Evolutionary conservation across 495 filamentous ascomycete genomes (phyloP), one percentile per base, ranked within the genome.

Genomic region (Xylaria telfairii): DNA sequence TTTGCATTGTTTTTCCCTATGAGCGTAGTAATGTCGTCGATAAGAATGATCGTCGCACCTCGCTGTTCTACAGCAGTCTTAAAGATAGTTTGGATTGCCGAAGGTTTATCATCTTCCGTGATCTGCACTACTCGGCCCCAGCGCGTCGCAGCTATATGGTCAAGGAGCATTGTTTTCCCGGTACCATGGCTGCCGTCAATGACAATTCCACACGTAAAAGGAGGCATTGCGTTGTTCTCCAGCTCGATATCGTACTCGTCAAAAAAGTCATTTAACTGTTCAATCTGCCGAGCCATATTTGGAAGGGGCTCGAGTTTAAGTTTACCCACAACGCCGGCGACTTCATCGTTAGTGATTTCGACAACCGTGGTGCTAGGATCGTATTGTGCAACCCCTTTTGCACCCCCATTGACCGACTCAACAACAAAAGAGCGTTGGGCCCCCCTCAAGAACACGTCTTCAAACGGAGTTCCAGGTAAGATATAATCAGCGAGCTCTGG

Each of bases 161-260:
- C 76, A 3, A 97, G 79, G 17, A 97, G 81, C 68, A 90, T 82
- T 19, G 88, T 90, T 78, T 96, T 97, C 3, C 94, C 94, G 0
- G 92, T 96, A 69, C 96, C 91, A 73, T 92, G 89, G 62, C 92
- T 88, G 54, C 96, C 93, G 81, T 96, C 89, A 53, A 99, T 83
- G 70, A 97, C 81, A 59, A 96, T 87, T 39, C 90, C 84, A 53
- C 87, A 86, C 47, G 86, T 80, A 28, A 67, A 76, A 17, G 74
- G 71, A 77, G 69, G 75, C 68, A 68, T 73, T 69, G 76, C 71
- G 44, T 74, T 71, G 56, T 74, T 74, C 54, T 79, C 77, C 37
- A 76, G 76, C 32, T 72, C 72, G 46, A 75, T 71, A 62, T 87
- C 87, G 68, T 93, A 89, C 56, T 86, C 84, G 24, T 84, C 78